Conservation (phyloP, 805 yeast genomes). For the Yarrowia hollandica region DNA sequence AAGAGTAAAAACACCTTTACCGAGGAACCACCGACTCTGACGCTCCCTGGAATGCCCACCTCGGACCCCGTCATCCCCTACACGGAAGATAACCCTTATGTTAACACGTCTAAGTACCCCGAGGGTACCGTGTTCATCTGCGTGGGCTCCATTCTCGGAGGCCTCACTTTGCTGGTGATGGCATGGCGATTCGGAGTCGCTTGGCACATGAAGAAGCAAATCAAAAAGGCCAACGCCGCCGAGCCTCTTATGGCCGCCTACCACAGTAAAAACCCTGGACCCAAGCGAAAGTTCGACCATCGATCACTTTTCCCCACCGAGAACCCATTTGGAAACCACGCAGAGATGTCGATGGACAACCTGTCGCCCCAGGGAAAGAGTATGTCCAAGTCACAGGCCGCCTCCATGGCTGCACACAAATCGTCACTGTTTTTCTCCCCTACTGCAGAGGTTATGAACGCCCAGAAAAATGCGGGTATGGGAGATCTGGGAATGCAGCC, state of each 20-base stretch:
- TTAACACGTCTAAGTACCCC: conserved; percentile 53
- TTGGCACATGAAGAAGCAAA: conserved; percentile 50
- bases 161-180: conserved; percentile 52
- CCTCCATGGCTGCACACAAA: conserved; percentile 31
- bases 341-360: conserved; percentile 18
- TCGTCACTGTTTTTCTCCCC: conserved; percentile 67
- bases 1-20: conserved; percentile 14
- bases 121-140: conserved; percentile 83
- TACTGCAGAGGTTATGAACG: conserved; percentile 68
- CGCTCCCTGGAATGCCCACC: conserved; percentile 5
- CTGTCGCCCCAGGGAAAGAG: conserved; percentile 26
- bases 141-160: conserved; percentile 69
- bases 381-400: conserved; percentile 27
- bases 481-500: conserved; percentile 7
- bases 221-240: conserved; percentile 47
- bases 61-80: conserved; percentile 3
- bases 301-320: conserved; percentile 10
- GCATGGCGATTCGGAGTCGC: conserved; percentile 55
- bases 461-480: conserved; percentile 36
- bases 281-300: conserved; percentile 18
- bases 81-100: conserved; percentile 58
- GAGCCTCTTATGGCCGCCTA: conserved; percentile 25
- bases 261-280: conserved; percentile 5
- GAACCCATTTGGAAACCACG: conserved; percentile 30
- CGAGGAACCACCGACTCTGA: conserved; percentile 24